These are phyloP conservation scores for Candida pseudoglaebosa DNA, from an alignment of 805 yeast genomes.

Conservation along the genomic window DNA sequence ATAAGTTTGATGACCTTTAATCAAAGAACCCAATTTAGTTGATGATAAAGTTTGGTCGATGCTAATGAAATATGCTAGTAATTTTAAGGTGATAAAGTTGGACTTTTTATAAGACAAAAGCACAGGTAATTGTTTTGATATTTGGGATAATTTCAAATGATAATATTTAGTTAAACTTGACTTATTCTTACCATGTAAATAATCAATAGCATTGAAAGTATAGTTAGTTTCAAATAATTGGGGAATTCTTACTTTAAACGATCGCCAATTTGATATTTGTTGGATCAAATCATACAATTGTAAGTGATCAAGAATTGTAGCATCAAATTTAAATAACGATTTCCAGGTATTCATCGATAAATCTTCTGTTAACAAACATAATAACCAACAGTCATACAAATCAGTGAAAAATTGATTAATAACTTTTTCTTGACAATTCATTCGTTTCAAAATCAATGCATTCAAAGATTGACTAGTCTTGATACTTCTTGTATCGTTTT, in stretches of 20 bases:
- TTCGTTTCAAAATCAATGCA: slow-evolving; percentile 29
- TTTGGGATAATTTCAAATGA: background rate
- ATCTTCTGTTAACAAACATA: slow-evolving; percentile 21
- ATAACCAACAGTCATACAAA: slow-evolving; percentile 50
- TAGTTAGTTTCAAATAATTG: slow-evolving; percentile 14
- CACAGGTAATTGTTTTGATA: background rate
- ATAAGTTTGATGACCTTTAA: slow-evolving; percentile 5
- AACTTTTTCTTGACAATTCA: slow-evolving; percentile 11
- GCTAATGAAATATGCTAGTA: slow-evolving; percentile 17
- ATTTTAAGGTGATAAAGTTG: slow-evolving; percentile 12
- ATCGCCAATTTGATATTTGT: slow-evolving; percentile 22
- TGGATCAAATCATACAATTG: slow-evolving; percentile 15
- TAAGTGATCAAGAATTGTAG: slow-evolving; percentile 6
- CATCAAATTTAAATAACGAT: slow-evolving; percentile 14
- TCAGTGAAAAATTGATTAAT: slow-evolving; percentile 36
- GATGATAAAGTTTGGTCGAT: slow-evolving; percentile 14
- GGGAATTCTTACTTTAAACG: slow-evolving; percentile 24
- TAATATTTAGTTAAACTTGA: background rate
- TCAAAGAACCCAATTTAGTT: slow-evolving; percentile 16
- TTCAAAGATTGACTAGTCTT: slow-evolving; percentile 12
- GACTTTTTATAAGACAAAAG: slow-evolving; percentile 1
- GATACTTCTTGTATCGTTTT: slow-evolving; percentile 26
- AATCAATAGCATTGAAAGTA: slow-evolving; percentile 6
- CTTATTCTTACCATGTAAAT: slow-evolving; percentile 2
- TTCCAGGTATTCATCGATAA: slow-evolving; percentile 5